phyloP scores from a whole-genome alignment of 345 rosid genomes.

The Punica granatum region DNA sequence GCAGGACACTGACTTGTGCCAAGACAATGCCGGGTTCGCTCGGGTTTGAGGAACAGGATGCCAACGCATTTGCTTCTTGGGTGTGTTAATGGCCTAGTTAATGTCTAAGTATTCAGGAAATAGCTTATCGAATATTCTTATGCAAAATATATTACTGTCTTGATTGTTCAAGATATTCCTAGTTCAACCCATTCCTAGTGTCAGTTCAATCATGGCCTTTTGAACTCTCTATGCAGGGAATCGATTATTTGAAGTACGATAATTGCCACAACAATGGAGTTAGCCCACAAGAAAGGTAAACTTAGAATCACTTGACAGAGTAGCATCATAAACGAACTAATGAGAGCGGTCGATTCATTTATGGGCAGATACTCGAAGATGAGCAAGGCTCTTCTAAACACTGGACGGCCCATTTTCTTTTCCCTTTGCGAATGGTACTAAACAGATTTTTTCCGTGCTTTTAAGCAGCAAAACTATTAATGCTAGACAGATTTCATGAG shows the following conservation, averaged over 20 bases:
- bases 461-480: no score
- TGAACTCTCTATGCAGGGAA: slow-evolving; percentile 17
- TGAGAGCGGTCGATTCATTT: not conserved
- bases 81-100: slow-evolving; percentile 11
- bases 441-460: no score
- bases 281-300: slow-evolving; percentile 26
- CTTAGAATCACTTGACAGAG: not conserved
- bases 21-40: slow-evolving; percentile 51
- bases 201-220: not conserved
- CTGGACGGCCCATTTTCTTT: slow-evolving; percentile 31
- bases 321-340: not conserved
- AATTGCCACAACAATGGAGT: slow-evolving; percentile 24
- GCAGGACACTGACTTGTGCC: slow-evolving; percentile 34
- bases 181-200: not conserved
- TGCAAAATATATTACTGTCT: not conserved
- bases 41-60: slow-evolving; percentile 44
- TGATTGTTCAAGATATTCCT: not conserved
- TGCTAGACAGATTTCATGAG: no score
- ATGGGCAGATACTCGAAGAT: slow-evolving; percentile 19
- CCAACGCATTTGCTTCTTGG: slow-evolving; percentile 49
- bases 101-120: not conserved
- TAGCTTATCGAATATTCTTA: not conserved
- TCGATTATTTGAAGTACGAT: slow-evolving; percentile 37
- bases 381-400: slow-evolving; percentile 24
- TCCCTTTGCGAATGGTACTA: slow-evolving; percentile 40